Base-by-base conservation (phyloP, 23 red algal species). In the Gracilaria gracilis region DNA sequence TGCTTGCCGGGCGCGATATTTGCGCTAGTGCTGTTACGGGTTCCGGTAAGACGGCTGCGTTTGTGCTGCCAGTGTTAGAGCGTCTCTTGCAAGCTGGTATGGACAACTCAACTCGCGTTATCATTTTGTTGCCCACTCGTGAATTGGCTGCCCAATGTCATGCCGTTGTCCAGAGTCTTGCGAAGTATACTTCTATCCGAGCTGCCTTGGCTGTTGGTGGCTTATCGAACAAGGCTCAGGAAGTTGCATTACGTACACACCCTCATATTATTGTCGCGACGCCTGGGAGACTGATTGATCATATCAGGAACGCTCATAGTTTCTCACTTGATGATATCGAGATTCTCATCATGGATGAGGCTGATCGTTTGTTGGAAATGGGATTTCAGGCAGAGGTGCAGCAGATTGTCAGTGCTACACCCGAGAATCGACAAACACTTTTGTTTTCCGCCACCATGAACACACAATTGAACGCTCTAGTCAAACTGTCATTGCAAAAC, bases 91-190 rank as follows among this genome's bases (percentile, higher is more conserved):
- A 86, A 55, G 80, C 87, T 47, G 82, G 82, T n/a, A 79, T 84
- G 17, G 53, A 70, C 40, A 82, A 81, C 20, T 82, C 92, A 19
- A 94, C 88, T 9, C 82, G 93, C 19, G 96, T 93, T 21, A 61
- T 98, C 44, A 84, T 95, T 67, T 55, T 98, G 40, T 65, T 98
- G 35, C 96, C 96, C 7, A 98, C 93, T 38, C 91, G 96, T 13
- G 96, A 98, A 71, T 59, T 98, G 25, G 96, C 96, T 37, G 87
- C 95, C n/a, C 96, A 98, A 71, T 98, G 96, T 83, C 90, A 98
- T 88, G 37, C 93, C 19, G 96, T 98, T 6, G 65, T 95, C 15
- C 50, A 35, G 84, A 58, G 73, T 35, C 72, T 98, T 42, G 72
- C 81, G 0, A 75, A 75, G 32, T 92, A 93, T 46, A 91, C 90